Conservation (phyloP, 805 yeast genomes). For the Schizosaccharomyces octosporus region DNA sequence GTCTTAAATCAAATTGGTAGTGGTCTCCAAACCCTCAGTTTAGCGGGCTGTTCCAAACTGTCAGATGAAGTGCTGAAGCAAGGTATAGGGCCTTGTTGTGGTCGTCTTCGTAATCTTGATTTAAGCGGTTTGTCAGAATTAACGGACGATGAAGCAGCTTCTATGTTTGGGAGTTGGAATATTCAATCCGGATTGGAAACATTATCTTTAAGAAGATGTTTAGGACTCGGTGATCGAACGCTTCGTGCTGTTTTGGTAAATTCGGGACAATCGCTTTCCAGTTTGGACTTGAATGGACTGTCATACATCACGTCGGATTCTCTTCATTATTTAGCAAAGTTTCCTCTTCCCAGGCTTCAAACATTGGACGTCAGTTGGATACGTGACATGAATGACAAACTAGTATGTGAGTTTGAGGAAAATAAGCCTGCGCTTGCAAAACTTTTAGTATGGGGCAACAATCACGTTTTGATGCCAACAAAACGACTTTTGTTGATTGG, state of each 20-base stretch:
- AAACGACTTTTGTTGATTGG: neutral
- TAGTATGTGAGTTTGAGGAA: slow-evolving; percentile 1
- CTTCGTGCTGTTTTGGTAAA: slow-evolving; percentile 36
- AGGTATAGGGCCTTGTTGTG: slow-evolving; percentile 36
- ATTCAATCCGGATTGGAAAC: slow-evolving; percentile 28
- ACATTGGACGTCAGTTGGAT: neutral
- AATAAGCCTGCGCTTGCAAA: neutral
- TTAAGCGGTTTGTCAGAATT: slow-evolving; percentile 35
- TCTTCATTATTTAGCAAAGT: slow-evolving; percentile 8
- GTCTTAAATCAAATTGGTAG: slow-evolving; percentile 29
- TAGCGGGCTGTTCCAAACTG: slow-evolving; percentile 52
- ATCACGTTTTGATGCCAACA: neutral
- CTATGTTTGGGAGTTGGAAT: slow-evolving; percentile 33
- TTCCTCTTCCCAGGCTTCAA: neutral
- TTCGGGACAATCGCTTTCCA: slow-evolving; percentile 38
- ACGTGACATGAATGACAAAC: neutral
- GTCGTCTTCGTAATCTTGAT: slow-evolving; percentile 32
- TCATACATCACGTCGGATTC: slow-evolving; percentile 24
- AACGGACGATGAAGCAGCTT: slow-evolving; percentile 40
- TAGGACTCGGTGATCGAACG: slow-evolving; percentile 37
- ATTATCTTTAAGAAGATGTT: slow-evolving; percentile 41
- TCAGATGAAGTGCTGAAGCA: slow-evolving; percentile 32
- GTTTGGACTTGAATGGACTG: slow-evolving; percentile 52
- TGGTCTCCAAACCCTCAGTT: slow-evolving; percentile 27
- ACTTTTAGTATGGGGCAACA: slow-evolving; percentile 2